phyloP scores from a whole-genome alignment of 2,329 filamentous ascomycete genomes.

The Eutypa lata region DNA sequence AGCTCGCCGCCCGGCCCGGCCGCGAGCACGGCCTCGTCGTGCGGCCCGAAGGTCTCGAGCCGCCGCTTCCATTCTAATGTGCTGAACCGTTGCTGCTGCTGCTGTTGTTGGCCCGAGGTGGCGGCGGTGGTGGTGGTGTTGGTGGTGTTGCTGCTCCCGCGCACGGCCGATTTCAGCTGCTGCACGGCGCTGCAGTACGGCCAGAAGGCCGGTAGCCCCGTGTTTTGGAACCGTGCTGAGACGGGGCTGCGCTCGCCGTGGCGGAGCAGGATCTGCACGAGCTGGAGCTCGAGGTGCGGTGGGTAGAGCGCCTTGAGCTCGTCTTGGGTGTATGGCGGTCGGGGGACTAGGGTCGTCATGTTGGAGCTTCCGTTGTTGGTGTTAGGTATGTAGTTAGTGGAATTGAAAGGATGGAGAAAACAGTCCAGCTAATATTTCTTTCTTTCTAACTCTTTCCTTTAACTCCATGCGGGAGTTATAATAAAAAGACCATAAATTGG shows the following conservation, averaged over 20 bases:
- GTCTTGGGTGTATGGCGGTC: slow-evolving; percentile 72
- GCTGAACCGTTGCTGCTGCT: slow-evolving; percentile 35
- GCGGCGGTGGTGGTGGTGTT: too few relatives aligned
- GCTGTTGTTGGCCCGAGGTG: too few relatives aligned
- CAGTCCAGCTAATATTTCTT: too few relatives aligned
- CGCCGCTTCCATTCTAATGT: slow-evolving; percentile 63
- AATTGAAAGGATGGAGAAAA: too few relatives aligned
- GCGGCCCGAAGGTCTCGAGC: slow-evolving; percentile 75
- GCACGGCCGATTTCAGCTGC: slow-evolving; percentile 57
- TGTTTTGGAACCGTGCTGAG: slow-evolving; percentile 81
- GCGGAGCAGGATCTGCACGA: slow-evolving; percentile 83
- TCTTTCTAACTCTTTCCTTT: too few relatives aligned
- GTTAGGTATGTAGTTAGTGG: background rate
- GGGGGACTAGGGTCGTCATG: slow-evolving; percentile 78
- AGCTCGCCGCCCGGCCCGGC: slow-evolving; percentile 64
- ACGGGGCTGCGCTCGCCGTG: slow-evolving; percentile 84
- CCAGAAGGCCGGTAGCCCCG: slow-evolving; percentile 69
- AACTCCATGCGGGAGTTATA: too few relatives aligned
- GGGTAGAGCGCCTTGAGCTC: slow-evolving; percentile 85
- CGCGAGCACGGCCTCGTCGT: slow-evolving; percentile 69
- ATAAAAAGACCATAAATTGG: too few relatives aligned
- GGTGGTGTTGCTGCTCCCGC: slow-evolving; percentile 37
- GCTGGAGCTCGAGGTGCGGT: slow-evolving; percentile 71
- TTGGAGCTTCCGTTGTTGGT: slow-evolving; percentile 10
- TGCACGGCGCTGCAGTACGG: slow-evolving; percentile 82